Base-by-base conservation (phyloP, 306 rosid species). In the Glycine latifolia region DNA sequence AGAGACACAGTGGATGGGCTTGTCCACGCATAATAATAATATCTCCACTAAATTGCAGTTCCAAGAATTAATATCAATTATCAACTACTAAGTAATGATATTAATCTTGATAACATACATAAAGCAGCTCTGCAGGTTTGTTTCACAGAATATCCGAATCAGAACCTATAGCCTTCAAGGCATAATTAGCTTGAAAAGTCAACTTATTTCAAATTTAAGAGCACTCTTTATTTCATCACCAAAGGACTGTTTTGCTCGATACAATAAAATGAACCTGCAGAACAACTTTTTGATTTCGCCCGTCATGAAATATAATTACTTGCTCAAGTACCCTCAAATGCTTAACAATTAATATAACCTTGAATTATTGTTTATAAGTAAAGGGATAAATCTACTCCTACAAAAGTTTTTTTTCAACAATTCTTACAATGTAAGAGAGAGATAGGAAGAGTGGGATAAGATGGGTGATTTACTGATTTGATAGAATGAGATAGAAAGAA, bases 141-240 rank as follows among this genome's bases (percentile, higher is more conserved):
- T 75, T 60, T 48, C 49, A 16, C 63, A 56, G 75, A 50, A 33
- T 31, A 49, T 43, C 73, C 0, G 13, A 58, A 55, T 67, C 62
- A 75, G 17, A 33, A 67, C 49, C 52, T 56, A 75, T 6, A 58
- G 63, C 35, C 31, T 58, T 59, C 66, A 14, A 53, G 60, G 47
- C 53, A 81, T 37, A 55, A 12, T 71, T 47, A 67, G 47, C 7
- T 43, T 9, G 7, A 11, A 70, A 60, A 82, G n/a, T 49, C n/a
- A 10, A 75, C 61, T 48, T 6, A 50, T 76, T 60, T 60, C 75
- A 46, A 37, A 71, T 63, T 71, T 71, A 80, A 17, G 69, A 71
- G 71, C 33, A 69, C 69, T 9, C 37, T 6, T 71, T 13, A 11
- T 69, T 79, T 69, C 70, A 46, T 69, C 58, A 68, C 35, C 13